Base-by-base conservation (phyloP, 768 basidiomycete genomes). In the Rhizopogon salebrosus region DNA sequence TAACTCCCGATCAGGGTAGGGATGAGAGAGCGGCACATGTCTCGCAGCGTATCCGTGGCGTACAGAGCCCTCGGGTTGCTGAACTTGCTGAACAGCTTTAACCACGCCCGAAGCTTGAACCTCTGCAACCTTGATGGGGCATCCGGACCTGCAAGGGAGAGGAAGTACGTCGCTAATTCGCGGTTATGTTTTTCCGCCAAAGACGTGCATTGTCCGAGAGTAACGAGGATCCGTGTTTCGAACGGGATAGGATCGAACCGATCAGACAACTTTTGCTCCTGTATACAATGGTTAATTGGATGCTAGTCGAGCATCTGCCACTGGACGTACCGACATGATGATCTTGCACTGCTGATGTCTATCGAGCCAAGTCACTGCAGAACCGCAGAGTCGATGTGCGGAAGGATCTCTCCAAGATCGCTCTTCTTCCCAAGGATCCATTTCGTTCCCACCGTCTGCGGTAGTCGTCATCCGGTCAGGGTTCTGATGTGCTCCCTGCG, bases 61-160 rank as follows among this genome's bases (percentile, higher is more conserved):
- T 84, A 79, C 2, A 95, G 72, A 0, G 92, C 90, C 70, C 92
- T 95, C n/a, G 95, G 95, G 63, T 98, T 98, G 60, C 73, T 72
- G 65, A 99, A 90, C 64, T 94, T 95, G 46, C 89, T 79, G 68
- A 98, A 91, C 10, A 98, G 77, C 18, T 80, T 80, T 23, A 98
- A 81, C 85, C 91, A 98, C 0, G 81, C 75, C 14, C 71, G 71
- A 9, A 97, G 79, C 62, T 84, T 87, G 26, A 75, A 67, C 38
- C 83, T 84, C 2, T 83, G 70, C 6, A 88, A 67, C 41, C 72
- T 76, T 3, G 72, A 62, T 4, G 67, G 54, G 3, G 61, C 60
- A 46, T 71, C 67, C n/a, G 75, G 68, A 13, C 71, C 72, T 29
- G 71, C 75, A 40, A 81, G 67, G 46, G 58, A 64, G 35, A 98